Base-by-base conservation (phyloP, 306 rosid species). In the Rosa persica region DNA sequence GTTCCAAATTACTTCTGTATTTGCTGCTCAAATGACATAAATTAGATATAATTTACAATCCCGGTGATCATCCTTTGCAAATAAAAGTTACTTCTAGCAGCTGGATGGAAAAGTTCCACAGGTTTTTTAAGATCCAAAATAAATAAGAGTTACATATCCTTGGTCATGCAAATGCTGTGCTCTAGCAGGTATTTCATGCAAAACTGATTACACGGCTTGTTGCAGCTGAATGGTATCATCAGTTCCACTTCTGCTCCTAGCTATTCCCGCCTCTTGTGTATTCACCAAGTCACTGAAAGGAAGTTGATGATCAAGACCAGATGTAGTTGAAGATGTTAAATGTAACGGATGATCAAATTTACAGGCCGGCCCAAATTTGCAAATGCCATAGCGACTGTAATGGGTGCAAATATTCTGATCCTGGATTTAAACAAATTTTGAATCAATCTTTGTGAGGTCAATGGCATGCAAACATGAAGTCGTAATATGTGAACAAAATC, bases 341-440 rank as follows among this genome's bases (percentile, higher is more conserved):
- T 52, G 49, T 67, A 76, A 68, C 0, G 97, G 90, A 69, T 95
- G 99, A 77, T 93, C 93, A 74, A 72, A 96, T 90, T 83, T 93
- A 89, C 98, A 96, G 30, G 94, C 88, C 34, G 98, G 97, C 77
- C 99, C 98, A 11, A 79, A 96, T 83, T 93, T 96, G 90, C 98
- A 96, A 76, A 96, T 93, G 84, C 99, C 99, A 61, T 89, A 91
- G 62, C 90, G 93, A 78, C 94, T 89, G 83, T 88, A 96, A 78
- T 91, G 83, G 0, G 91, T 19, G 91, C 99, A 96, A 67, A 85
- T 69, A 55, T 79, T 87, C 89, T 91, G 89, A 75, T 89, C 99
- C 98, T 96, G 91, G 70, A 84, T 83, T 85, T 74, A 42, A 62
- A 78, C 43, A 76, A 76, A 72, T 27, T 70, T 12, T 47, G 62